Evolutionary conservation across 2,329 filamentous ascomycete species (phyloP).

Genomic region (Xylaria sp.): DNA sequence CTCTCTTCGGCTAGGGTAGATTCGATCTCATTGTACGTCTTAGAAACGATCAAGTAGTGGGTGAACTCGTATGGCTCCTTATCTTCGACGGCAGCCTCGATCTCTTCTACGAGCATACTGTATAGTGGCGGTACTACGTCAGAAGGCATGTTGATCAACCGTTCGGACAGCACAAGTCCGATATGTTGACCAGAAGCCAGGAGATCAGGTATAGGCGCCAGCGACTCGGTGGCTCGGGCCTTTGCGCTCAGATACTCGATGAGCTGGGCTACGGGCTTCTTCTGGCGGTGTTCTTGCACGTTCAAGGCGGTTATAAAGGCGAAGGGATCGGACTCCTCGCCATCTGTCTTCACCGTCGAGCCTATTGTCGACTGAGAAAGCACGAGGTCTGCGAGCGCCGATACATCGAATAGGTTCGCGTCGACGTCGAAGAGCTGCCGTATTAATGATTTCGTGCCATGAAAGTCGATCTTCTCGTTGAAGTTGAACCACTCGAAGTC

Average conservation of each 20-base stretch:
- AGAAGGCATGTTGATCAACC: constrained; percentile 95
- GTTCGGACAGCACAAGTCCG: constrained; percentile 89
- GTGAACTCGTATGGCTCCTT: constrained; percentile 93
- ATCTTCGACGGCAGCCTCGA: constrained; percentile 87
- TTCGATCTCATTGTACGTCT: constrained; percentile 89
- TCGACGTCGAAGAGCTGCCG: constrained; percentile 95
- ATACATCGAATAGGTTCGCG: constrained; percentile 85
- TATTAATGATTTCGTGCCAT: constrained; percentile 89
- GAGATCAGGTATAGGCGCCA: constrained; percentile 69
- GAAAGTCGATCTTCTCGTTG: constrained; percentile 88
- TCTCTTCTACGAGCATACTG: constrained; percentile 91
- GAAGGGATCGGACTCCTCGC: constrained; percentile 91
- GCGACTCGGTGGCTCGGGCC: constrained; percentile 63
- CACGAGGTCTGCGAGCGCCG: constrained; percentile 85
- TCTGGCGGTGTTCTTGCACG: constrained; percentile 79
- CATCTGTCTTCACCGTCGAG: constrained; percentile 97
- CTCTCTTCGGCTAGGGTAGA: constrained; percentile 78
- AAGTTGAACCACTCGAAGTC: constrained; percentile 99
- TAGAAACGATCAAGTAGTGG: constrained; percentile 91
- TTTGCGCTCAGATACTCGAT: constrained; percentile 75
- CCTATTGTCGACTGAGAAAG: constrained; percentile 88
- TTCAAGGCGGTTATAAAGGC: constrained; percentile 92
- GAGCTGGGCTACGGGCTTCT: constrained; percentile 76
- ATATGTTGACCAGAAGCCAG: constrained; percentile 71
- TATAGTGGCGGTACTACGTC: constrained; percentile 95